These are phyloP conservation scores for Coprinopsis cinerea DNA, from an alignment of 768 basidiomycete genomes.

Conservation along the genomic window DNA sequence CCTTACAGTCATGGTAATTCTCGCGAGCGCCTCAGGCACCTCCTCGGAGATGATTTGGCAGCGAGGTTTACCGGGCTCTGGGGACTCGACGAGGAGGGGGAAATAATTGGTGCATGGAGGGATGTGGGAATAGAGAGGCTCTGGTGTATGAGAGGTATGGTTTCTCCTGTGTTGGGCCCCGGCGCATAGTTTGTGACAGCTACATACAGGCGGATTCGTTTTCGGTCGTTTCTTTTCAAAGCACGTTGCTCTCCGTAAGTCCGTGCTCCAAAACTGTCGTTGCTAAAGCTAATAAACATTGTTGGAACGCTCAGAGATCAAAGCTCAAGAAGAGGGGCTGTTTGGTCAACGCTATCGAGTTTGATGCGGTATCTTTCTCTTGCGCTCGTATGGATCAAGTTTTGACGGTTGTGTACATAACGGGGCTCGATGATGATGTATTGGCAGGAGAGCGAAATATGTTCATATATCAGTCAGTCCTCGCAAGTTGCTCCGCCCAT, in stretches of 20 bases:
- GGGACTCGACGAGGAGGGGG: constrained; percentile 63
- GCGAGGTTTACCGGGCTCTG: constrained; percentile 44
- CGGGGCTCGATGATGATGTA: too few relatives aligned
- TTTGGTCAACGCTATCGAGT: too few relatives aligned
- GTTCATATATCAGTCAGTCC: too few relatives aligned
- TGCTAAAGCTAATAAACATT: too few relatives aligned
- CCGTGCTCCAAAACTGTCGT: too few relatives aligned
- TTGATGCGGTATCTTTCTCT: too few relatives aligned
- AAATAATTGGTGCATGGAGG: constrained; percentile 44
- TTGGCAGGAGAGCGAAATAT: too few relatives aligned
- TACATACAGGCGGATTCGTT: constrained; percentile 46
- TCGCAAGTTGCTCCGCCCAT: too few relatives aligned
- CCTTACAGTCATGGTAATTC: neutral
- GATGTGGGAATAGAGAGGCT: constrained; percentile 46
- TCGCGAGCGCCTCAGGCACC: constrained; percentile 25
- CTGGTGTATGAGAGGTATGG: constrained; percentile 57
- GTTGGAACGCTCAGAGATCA: constrained; percentile 48
- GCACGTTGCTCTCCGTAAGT: constrained; percentile 62
- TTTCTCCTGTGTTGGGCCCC: too few relatives aligned
- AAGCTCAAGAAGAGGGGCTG: constrained; percentile 41
- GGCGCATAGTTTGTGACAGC: neutral
- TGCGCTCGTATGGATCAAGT: too few relatives aligned
- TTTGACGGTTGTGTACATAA: too few relatives aligned
- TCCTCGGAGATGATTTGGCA: constrained; percentile 45
- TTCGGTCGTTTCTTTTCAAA: constrained; percentile 63